These are phyloP conservation scores for Bruguiera hainesii DNA, from an alignment of 441 rosid species.

Conservation along the genomic window DNA sequence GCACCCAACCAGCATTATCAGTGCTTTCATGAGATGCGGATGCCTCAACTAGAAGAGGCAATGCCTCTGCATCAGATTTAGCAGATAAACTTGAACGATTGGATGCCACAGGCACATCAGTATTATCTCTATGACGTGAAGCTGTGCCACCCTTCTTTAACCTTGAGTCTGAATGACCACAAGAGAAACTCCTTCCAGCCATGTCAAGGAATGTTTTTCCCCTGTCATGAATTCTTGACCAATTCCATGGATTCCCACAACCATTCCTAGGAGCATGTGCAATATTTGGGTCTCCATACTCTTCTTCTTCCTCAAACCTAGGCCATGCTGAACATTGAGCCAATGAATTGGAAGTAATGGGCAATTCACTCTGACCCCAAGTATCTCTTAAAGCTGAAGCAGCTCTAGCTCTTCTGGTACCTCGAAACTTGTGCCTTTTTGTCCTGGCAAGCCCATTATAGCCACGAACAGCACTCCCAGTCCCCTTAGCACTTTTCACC, in stretches of 20 bases:
- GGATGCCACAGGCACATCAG: constrained; percentile 62
- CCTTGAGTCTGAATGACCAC: constrained; percentile 78
- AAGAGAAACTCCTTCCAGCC: constrained; percentile 96
- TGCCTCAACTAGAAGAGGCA: constrained; percentile 78
- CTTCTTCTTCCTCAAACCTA: constrained; percentile 54
- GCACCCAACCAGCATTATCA: constrained; percentile 72
- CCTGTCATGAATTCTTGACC: constrained; percentile 93
- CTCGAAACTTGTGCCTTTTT: constrained; percentile 75
- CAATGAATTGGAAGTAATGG: constrained; percentile 85
- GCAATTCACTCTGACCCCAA: constrained; percentile 72
- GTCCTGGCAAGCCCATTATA: constrained; percentile 45
- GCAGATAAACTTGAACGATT: constrained; percentile 59
- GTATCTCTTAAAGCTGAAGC: constrained; percentile 39
- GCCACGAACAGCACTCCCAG: constrained; percentile 35
- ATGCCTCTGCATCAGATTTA: constrained; percentile 63
- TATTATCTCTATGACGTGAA: constrained; percentile 48
- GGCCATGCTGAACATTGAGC: constrained; percentile 49
- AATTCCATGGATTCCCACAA: constrained; percentile 96
- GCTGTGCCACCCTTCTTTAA: constrained; percentile 52
- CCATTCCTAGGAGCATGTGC: constrained; percentile 64
- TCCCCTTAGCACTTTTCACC: constrained; percentile 37
- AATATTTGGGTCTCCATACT: constrained; percentile 50
- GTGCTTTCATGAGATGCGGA: constrained; percentile 59
- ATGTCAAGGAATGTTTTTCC: constrained; percentile 81
- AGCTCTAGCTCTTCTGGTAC: constrained; percentile 54